Evolutionary conservation across 2,329 filamentous ascomycete species (phyloP).

Genomic region (Incumbomyces delicatus): DNA sequence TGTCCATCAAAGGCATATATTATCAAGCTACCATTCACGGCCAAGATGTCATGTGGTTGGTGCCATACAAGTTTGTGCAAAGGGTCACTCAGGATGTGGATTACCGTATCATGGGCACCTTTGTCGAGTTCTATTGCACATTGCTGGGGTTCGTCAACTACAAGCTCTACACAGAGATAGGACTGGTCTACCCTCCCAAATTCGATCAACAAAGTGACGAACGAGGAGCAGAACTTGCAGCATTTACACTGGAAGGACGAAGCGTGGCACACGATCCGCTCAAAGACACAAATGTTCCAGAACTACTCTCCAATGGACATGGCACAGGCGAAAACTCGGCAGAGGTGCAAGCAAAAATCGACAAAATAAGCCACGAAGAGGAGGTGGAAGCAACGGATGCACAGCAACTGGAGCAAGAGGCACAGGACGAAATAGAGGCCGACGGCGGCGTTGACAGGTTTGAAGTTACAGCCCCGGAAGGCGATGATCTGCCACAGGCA

Average conservation of each 20-base stretch:
- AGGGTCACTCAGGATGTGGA: constrained; percentile 87
- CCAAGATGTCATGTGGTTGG: constrained; percentile 92
- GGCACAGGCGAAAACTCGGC: constrained; percentile 48
- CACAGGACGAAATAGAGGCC: constrained; percentile 39
- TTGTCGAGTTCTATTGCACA: constrained; percentile 97
- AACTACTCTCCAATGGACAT: constrained; percentile 44
- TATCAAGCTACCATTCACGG: constrained; percentile 97
- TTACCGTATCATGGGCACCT: constrained; percentile 98
- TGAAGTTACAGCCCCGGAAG: constrained; percentile 70
- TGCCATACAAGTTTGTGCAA: constrained; percentile 97
- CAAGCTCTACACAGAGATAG: constrained; percentile 80
- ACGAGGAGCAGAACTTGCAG: constrained; percentile 76
- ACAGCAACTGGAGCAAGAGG: constrained; percentile 35
- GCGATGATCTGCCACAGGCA: constrained; percentile 78
- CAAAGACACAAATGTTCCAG: constrained; percentile 43
- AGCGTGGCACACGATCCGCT: constrained; percentile 37
- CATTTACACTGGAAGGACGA: constrained; percentile 80
- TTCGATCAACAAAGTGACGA: constrained; percentile 84
- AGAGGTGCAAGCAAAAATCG: constrained; percentile 59
- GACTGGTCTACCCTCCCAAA: constrained; percentile 89
- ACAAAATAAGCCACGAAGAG: constrained; percentile 39
- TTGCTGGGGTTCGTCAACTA: constrained; percentile 94
- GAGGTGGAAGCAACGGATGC: constrained; percentile 27
- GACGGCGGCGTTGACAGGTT: constrained; percentile 72
- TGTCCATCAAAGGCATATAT: constrained; percentile 99